Evolutionary conservation across 352 stramenopile genomes (phyloP).

Genomic region (Globisporangium solare): DNA sequence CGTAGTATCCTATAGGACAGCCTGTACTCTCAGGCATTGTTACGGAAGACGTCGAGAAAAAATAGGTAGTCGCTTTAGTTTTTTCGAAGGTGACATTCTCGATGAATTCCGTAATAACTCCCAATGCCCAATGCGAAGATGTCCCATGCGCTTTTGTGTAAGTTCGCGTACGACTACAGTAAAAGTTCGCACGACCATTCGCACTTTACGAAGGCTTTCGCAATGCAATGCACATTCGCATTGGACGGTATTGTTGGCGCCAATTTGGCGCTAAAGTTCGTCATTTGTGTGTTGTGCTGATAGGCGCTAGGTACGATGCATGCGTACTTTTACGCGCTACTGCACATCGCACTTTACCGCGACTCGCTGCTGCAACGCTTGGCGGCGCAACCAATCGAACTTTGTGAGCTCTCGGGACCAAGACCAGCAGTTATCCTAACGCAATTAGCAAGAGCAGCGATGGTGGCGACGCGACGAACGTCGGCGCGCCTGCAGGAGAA

Average conservation of each 20-base stretch:
- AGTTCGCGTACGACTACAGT: not conserved
- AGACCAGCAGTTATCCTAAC: not conserved
- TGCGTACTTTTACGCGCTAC: conserved; percentile 6
- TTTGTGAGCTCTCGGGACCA: not conserved
- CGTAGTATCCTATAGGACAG: no score
- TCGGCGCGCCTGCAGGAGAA: conserved; percentile 60
- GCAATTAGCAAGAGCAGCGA: conserved; percentile 16
- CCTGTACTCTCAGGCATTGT: no score
- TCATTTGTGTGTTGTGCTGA: no score
- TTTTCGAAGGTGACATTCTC: no score
- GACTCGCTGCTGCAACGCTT: not conserved
- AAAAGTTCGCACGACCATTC: no score
- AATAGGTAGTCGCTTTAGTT: no score
- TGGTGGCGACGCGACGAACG: conserved; percentile 63
- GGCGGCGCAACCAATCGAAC: not conserved
- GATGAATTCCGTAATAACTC: no score
- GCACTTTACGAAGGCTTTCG: no score
- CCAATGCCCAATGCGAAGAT: not conserved
- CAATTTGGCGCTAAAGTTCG: not conserved
- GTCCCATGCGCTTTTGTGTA: conserved; percentile 2
- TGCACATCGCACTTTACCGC: conserved; percentile 9
- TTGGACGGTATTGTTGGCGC: not conserved
- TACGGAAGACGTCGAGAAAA: no score
- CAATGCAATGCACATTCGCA: no score
- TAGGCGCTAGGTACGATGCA: not conserved